Conservation (phyloP, 163 green algal genomes). For the Scenedesmus sp. region DNA sequence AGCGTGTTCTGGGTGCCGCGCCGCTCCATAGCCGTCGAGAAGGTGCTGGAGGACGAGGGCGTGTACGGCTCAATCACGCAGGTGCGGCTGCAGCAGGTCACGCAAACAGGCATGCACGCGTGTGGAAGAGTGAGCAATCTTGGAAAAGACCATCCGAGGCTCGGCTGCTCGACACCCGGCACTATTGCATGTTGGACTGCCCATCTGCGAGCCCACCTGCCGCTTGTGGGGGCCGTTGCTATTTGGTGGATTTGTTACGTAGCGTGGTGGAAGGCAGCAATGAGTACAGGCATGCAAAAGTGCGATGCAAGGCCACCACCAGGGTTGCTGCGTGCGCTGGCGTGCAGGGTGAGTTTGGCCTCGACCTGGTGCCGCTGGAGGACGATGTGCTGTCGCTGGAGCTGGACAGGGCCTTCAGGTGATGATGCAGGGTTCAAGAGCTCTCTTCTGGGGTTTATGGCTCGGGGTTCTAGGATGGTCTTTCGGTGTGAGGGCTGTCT, state of each 20-base stretch:
- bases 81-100: neutral
- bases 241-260: neutral
- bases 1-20: constrained; percentile 69
- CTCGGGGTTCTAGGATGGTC: too few species aligned
- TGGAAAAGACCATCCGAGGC: neutral
- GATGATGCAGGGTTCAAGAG: neutral
- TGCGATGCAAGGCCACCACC: too few species aligned
- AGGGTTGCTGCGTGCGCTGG: too few species aligned
- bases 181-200: too few species aligned
- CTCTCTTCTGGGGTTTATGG: neutral
- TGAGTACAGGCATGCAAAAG: too few species aligned
- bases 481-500: neutral
- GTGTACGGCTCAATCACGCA: constrained; percentile 80
- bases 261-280: too few species aligned
- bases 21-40: constrained; percentile 72
- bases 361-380: constrained; percentile 89
- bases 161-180: neutral
- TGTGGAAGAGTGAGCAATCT: neutral
- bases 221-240: neutral
- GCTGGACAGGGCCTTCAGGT: constrained; percentile 71
- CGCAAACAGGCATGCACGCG: neutral
- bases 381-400: constrained; percentile 93
- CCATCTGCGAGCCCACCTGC: too few species aligned
- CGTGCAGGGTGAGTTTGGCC: constrained; percentile 67
- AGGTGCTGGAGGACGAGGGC: constrained; percentile 85